Evolutionary conservation across 2,329 filamentous ascomycete genomes (phyloP).

Genomic region (Sporothrix mexicana): DNA sequence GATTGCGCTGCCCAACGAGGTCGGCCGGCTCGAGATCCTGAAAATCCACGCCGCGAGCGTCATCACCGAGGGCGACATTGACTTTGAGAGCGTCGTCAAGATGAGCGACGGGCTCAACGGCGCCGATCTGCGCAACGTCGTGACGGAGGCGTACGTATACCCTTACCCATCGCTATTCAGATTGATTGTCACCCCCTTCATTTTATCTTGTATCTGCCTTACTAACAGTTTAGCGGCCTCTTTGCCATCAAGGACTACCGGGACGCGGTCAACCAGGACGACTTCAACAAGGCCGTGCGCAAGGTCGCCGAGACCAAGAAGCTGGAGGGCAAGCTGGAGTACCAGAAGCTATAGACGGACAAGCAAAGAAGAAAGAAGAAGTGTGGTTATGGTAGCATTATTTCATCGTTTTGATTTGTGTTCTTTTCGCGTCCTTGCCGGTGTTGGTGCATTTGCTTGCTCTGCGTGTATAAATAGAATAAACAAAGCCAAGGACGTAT

Average conservation of each 20-base stretch:
- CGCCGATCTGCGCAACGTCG: constrained; percentile 94
- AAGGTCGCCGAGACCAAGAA: constrained; percentile 99
- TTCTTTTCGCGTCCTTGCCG: not conserved
- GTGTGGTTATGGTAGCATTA: not conserved
- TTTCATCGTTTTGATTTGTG: not conserved
- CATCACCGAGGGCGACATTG: constrained; percentile 89
- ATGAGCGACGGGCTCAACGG: constrained; percentile 99
- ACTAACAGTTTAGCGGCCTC: constrained; percentile 69
- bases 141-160: constrained; percentile 91
- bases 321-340: constrained; percentile 96
- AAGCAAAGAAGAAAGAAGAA: not conserved
- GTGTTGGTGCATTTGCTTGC: constrained; percentile 29
- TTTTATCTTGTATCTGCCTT: too few species aligned
- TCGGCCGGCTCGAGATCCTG: constrained; percentile 92
- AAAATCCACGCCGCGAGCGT: constrained; percentile 95
- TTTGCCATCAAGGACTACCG: constrained; percentile 99
- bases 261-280: constrained; percentile 95
- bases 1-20: constrained; percentile 95
- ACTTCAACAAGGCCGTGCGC: constrained; percentile 98
- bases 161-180: not conserved
- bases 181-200: too few species aligned
- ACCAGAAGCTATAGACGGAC: constrained; percentile 80
- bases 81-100: constrained; percentile 99
- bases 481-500: too few species aligned
- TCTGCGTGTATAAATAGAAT: constrained; percentile 27